These are phyloP conservation scores for Blastomyces parvus DNA, from an alignment of 2,329 filamentous ascomycete genomes.

Conservation along the genomic window DNA sequence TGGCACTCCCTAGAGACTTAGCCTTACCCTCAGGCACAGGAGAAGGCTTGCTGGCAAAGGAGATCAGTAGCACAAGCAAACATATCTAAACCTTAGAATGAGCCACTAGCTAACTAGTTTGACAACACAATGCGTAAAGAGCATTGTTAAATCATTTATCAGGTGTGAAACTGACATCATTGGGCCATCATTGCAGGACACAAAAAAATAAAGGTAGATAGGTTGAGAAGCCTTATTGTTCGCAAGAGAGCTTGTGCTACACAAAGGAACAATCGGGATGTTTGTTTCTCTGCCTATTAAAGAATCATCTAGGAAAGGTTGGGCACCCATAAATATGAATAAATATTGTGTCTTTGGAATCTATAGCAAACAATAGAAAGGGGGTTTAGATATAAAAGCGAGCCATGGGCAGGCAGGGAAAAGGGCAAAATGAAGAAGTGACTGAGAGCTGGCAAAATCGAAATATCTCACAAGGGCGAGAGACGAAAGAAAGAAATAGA, in stretches of 20 bases:
- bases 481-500: not conserved
- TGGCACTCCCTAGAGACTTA: no score
- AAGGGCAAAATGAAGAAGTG: not conserved
- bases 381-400: not conserved
- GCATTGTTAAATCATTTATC: no score
- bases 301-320: not conserved
- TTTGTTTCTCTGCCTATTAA: not conserved
- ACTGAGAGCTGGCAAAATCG: not conserved
- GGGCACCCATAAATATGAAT: not conserved
- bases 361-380: not conserved
- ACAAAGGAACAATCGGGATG: not conserved
- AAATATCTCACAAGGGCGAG: not conserved
- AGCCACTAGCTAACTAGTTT: no score
- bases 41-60: no score
- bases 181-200: not conserved
- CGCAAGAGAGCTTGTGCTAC: not conserved
- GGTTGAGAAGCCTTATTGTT: not conserved
- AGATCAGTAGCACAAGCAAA: no score
- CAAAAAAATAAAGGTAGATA: not conserved
- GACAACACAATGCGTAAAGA: no score
- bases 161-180: not conserved
- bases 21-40: no score
- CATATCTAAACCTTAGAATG: no score
- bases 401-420: not conserved
- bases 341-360: not conserved